phyloP scores from a whole-genome alignment of 768 basidiomycete genomes.

The Lentinula lateritia region DNA sequence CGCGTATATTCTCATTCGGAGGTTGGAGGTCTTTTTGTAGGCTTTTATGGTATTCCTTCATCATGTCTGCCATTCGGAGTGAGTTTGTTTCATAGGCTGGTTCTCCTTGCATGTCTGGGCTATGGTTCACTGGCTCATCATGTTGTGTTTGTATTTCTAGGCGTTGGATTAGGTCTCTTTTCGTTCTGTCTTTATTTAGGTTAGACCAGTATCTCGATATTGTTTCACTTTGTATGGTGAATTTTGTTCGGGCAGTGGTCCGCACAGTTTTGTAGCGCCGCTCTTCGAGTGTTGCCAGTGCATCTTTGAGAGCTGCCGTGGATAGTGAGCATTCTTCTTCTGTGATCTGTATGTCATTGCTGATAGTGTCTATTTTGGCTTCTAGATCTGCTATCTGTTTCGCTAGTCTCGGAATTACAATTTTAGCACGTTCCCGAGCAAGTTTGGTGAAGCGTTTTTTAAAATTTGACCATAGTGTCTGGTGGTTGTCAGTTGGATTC shows the following conservation, averaged over 20 bases:
- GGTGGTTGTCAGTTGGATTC: conserved; percentile 2
- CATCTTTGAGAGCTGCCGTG: conserved; percentile 1
- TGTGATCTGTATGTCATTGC: background rate
- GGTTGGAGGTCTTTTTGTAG: background rate
- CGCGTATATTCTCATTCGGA: background rate
- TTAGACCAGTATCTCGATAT: conserved; percentile 17
- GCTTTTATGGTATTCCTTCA: background rate
- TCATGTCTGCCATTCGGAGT: background rate
- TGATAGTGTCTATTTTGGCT: background rate
- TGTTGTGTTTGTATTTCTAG: background rate
- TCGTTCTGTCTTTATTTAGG: conserved; percentile 4
- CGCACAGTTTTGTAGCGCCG: background rate
- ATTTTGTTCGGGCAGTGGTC: conserved; percentile 5
- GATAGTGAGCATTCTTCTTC: background rate
- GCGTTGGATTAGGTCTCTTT: conserved; percentile 13
- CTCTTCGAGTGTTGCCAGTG: conserved; percentile 2
- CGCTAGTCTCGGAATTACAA: conserved; percentile 3
- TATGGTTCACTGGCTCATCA: background rate
- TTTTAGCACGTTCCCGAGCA: conserved; percentile 9
- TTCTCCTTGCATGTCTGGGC: background rate
- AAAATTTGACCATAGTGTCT: conserved; percentile 4
- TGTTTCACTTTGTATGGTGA: conserved; percentile 11
- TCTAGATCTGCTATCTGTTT: background rate
- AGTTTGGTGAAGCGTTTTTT: conserved; percentile 4
- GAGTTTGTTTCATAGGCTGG: background rate